Base-by-base conservation (phyloP, 2,329 filamentous ascomycete species). In the Neofusicoccum laricinum region DNA sequence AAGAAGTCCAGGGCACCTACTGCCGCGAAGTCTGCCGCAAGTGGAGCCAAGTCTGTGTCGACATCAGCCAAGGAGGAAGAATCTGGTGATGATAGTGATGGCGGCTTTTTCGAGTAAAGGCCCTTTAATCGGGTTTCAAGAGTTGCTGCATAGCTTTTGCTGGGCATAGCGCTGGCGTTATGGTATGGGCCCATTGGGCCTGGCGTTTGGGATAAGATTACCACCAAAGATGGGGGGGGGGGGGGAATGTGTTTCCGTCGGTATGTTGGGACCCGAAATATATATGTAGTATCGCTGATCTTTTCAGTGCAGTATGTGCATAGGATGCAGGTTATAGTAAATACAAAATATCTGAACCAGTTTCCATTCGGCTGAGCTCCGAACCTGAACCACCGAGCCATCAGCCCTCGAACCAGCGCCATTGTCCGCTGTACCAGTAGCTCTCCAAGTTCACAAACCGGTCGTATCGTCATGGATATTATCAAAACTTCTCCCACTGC, bases 51-150 rank as follows among this genome's bases (percentile, higher is more conserved):
- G 14, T 32, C 53, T 43, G 15, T 38, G 4, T 40, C 50, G 17
- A 19, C 19, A 55, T 40, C 34, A 5, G 19, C 36, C 3, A 51
- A 50, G 49, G 61, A 63, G 11, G 61, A 66, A 41, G 43, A 58
- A n/a, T 62, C 65, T 14, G 48, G 51, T 12, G 61, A 64, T 12
- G 38, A 76, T 17, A 76, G 74, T 59, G 75, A 78, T 40, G 74
- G 73, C 30, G 75, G 74, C 2, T 78, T 78, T 68, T 78, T 77
- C 64, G 75, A 77, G 66, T 64, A 21, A 61, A 6, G 11, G 1
- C 6, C 7, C 5, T 45, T 34, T 36, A 5, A n/a, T 14, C 25
- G 2, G 12, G 32, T 32, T 51, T 4, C 34, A 11, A 17, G 14
- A 15, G 30, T 7, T 58, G 11, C 19, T 41, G 6, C 58, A 21